Base-by-base conservation (phyloP, 495 filamentous ascomycete species). In the Penicillium subrubescens region DNA sequence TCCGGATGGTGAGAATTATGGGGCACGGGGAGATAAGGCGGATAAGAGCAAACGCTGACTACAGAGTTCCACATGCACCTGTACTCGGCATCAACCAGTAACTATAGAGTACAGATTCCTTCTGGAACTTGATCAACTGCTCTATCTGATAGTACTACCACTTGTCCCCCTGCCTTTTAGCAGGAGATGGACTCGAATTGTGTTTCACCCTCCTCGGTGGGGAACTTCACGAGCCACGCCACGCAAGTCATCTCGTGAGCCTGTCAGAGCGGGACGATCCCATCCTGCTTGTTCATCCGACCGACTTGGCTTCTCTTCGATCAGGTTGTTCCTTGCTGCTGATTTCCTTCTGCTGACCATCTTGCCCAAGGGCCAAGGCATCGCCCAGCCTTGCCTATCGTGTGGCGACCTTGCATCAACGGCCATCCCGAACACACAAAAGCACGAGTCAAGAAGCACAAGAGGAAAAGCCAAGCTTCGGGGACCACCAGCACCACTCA, bases 231-330 rank as follows among this genome's bases (percentile, higher is more conserved):
- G 48, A 12, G n/a, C 43, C n/a, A 43, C 59, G 60, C 59, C 64
- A 66, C 59, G 48, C 48, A 52, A 43, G 29, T 50, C 57, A 66
- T 65, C 66, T 60, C 62, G 64, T 63, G 62, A 62, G 62, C 27
- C 62, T 65, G 65, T 63, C 68, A 67, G 7, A 61, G 61, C 56
- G 64, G 63, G 48, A 68, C 53, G 66, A 71, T 71, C 62, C 35
- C 44, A 54, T 29, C 41, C 57, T 60, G 23, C 3, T 15, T n/a
- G 21, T 33, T 3, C 44, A 12, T 52, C 14, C 48, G 15, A 12
- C 46, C 19, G 4, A 27, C 34, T 8, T 19, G 37, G 11, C 19
- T 25, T 15, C 25, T 48, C 44, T 12, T 48, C 21, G 44, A 44
- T 12, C 25, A 19, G 48, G 65, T 55, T 60, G 50, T 48, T 51